A percentile compares a stretch with the other conserved stretches of the same genome.
These are phyloP conservation scores for Mucor piriformis DNA, from an alignment of 371 early-diverging fungal genomes.

Conservation along the genomic window DNA sequence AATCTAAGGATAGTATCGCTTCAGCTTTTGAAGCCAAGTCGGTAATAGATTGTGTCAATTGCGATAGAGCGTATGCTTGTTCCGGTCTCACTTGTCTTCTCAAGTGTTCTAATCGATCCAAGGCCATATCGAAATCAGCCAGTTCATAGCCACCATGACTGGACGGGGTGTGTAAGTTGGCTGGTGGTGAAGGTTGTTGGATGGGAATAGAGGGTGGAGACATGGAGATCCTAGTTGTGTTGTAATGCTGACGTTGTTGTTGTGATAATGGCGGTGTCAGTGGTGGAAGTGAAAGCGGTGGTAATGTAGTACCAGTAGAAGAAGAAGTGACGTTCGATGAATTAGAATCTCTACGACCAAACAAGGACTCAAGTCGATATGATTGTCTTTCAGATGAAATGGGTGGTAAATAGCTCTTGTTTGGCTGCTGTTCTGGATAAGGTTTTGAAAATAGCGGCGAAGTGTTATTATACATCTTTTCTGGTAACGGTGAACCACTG, in stretches of 20 bases:
- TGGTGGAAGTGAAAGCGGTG: conserved; percentile 25
- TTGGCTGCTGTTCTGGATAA: conserved; percentile 5
- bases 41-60: conserved; percentile 28
- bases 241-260: conserved; percentile 7
- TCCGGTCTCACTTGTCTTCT: conserved; percentile 41
- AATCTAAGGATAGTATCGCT: conserved; percentile 31
- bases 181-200: conserved; percentile 10
- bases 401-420: conserved; percentile 27
- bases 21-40: conserved; percentile 36
- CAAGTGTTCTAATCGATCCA: conserved; percentile 27
- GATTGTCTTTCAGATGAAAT: conserved; percentile 33
- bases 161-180: neutral
- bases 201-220: neutral
- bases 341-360: conserved; percentile 18
- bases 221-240: neutral
- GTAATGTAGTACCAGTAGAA: conserved; percentile 15
- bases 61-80: conserved; percentile 36
- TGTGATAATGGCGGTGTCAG: conserved; percentile 20
- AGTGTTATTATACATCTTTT: conserved; percentile 8
- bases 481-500: conserved; percentile 3
- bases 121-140: conserved; percentile 32
- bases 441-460: conserved; percentile 9
- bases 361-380: conserved; percentile 29
- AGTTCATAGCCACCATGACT: conserved; percentile 23
- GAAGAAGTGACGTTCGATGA: conserved; percentile 22